Evolutionary conservation across 192 early-diverging fungal species (phyloP).

Genomic region (Dispira simplex): DNA sequence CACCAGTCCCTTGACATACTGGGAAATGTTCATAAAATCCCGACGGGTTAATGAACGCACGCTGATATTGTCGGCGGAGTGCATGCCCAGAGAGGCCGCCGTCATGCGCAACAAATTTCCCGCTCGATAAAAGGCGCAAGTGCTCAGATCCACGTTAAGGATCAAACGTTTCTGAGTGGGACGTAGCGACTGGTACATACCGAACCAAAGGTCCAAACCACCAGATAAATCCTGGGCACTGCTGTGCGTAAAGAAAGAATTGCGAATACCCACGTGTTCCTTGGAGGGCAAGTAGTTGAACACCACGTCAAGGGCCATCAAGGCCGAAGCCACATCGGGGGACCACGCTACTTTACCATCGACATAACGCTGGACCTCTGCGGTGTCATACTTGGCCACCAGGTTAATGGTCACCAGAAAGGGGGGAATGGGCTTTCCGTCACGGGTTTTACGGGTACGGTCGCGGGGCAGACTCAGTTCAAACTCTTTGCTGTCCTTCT

Average conservation of each 20-base stretch:
- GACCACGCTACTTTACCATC: conserved; percentile 11
- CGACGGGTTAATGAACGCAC: neutral
- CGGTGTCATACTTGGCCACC: conserved; percentile 39
- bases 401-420: conserved; percentile 38
- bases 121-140: conserved; percentile 48
- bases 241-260: conserved; percentile 83
- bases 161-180: conserved; percentile 57
- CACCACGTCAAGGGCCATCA: conserved; percentile 63
- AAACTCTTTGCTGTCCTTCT: conserved; percentile 36
- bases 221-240: conserved; percentile 32
- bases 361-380: conserved; percentile 17
- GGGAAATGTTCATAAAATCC: conserved; percentile 13
- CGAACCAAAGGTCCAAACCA: conserved; percentile 84
- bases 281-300: conserved; percentile 74
- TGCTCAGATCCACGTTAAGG: conserved; percentile 55
- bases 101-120: conserved; percentile 59
- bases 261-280: conserved; percentile 58
- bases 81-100: conserved; percentile 40
- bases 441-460: conserved; percentile 10
- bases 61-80: conserved; percentile 27
- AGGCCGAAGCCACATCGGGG: conserved; percentile 22
- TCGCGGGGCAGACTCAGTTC: conserved; percentile 21
- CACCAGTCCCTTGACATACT: conserved; percentile 30
- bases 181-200: conserved; percentile 78
- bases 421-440: conserved; percentile 26